Percentiles rank a stretch among this genome's conserved stretches.
Conservation (phyloP, 169 alveolate species). For the Eimeria necatrix region DNA sequence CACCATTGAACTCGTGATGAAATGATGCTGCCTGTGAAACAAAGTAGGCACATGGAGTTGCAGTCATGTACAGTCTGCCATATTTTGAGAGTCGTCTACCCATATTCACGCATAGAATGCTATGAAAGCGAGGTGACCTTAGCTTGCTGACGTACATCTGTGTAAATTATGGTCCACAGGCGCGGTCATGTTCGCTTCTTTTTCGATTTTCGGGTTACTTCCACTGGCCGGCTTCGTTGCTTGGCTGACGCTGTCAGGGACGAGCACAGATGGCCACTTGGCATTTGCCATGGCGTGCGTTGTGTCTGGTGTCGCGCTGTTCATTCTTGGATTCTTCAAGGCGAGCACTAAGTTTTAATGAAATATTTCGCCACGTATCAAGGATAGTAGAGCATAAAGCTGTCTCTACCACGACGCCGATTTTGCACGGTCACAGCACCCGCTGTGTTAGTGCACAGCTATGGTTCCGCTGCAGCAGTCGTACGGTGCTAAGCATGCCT, state of each 20-base stretch:
- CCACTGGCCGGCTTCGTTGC: conserved; percentile 93
- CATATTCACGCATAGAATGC: neutral
- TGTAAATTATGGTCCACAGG: conserved; percentile 82
- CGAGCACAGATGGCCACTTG: conserved; percentile 80
- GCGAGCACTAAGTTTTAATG: conserved; percentile 46
- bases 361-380: too few relatives aligned
- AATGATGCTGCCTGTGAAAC: too few relatives aligned
- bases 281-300: conserved; percentile 88
- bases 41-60: neutral
- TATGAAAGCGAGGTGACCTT: neutral
- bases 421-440: too few relatives aligned
- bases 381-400: too few relatives aligned
- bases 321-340: conserved; percentile 88
- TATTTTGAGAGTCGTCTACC: too few relatives aligned
- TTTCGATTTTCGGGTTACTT: conserved; percentile 91
- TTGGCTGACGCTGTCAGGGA: conserved; percentile 80
- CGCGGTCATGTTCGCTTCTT: conserved; percentile 91
- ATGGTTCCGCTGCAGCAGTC: too few relatives aligned
- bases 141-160: neutral
- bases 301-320: conserved; percentile 86
- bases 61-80: neutral
- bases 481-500: too few relatives aligned
- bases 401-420: too few relatives aligned
- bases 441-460: too few relatives aligned
- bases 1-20: too few relatives aligned